Evolutionary conservation across 257 asterid genomes (phyloP).

Genomic region (Dorcoceras hygrometricum): DNA sequence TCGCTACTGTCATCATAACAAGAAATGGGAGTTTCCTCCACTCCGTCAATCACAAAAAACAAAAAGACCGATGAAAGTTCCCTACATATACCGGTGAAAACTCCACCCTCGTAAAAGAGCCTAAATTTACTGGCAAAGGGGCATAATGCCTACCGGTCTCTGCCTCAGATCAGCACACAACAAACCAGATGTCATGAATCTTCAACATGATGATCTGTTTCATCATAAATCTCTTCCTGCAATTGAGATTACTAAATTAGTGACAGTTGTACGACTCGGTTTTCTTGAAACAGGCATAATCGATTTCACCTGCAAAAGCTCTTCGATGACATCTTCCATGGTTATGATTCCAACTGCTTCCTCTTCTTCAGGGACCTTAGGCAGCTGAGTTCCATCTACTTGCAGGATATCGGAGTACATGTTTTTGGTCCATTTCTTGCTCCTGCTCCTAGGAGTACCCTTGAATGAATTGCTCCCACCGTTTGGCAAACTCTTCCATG

Average conservation of each 20-base stretch:
- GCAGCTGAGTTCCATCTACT: constrained; percentile 74
- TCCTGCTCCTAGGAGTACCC: constrained; percentile 57
- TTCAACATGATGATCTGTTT: constrained; percentile 81
- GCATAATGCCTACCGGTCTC: background rate
- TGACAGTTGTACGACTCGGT: background rate
- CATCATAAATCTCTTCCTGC: constrained; percentile 93
- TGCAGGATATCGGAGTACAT: constrained; percentile 83
- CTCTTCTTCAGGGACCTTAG: constrained; percentile 77
- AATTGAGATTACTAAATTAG: constrained; percentile 16
- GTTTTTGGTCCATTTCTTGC: constrained; percentile 81
- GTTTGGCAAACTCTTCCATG: constrained; percentile 83
- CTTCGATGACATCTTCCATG: constrained; percentile 97
- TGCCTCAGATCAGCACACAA: background rate
- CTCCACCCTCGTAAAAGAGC: background rate
- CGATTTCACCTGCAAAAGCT: constrained; percentile 76
- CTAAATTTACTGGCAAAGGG: background rate
- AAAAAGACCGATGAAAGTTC: too few relatives aligned
- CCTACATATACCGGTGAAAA: too few relatives aligned
- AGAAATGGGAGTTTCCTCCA: background rate
- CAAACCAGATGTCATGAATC: constrained; percentile 43
- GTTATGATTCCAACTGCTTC: constrained; percentile 92
- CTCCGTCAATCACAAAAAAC: too few relatives aligned
- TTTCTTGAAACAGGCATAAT: background rate
- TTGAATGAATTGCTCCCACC: constrained; percentile 53
- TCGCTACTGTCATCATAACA: background rate